Evolutionary conservation across 148 eudicot species (phyloP).

Genomic region (Arbutus unedo): DNA sequence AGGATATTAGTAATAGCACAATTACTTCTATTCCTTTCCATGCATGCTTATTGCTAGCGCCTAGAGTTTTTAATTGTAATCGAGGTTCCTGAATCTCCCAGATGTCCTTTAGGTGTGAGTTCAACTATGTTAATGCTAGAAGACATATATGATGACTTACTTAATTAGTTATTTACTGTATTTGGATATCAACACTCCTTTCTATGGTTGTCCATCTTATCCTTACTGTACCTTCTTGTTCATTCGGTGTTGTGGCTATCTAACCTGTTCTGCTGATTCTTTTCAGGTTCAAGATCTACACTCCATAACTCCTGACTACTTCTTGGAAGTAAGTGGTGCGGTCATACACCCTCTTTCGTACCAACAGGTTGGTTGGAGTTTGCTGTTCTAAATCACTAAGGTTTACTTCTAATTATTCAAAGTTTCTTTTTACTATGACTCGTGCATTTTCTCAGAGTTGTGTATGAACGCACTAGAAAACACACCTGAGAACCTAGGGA

Average conservation of each 20-base stretch:
- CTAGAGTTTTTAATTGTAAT: background rate
- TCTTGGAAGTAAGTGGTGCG: conserved; percentile 96
- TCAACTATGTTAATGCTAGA: background rate
- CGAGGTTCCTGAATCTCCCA: background rate
- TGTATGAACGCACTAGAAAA: background rate
- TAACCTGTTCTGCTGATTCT: conserved; percentile 21
- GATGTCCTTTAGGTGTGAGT: background rate
- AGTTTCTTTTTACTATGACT: conserved; percentile 2
- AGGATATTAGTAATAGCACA: background rate
- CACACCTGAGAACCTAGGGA: background rate
- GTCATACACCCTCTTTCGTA: conserved; percentile 93
- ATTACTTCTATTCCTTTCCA: background rate
- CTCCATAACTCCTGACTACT: conserved; percentile 83
- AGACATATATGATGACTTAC: background rate
- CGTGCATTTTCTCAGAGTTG: background rate
- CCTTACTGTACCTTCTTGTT: background rate
- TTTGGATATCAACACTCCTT: background rate
- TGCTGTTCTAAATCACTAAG: conserved; percentile 10
- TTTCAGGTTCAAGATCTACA: conserved; percentile 92
- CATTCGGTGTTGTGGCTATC: background rate
- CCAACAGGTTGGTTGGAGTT: conserved; percentile 71
- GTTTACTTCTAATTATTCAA: background rate
- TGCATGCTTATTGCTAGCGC: background rate
- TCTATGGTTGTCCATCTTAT: background rate
- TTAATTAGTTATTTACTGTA: background rate